These are phyloP conservation scores for Aphanomyces euteiches DNA, from an alignment of 352 stramenopile species.

Conservation along the genomic window DNA sequence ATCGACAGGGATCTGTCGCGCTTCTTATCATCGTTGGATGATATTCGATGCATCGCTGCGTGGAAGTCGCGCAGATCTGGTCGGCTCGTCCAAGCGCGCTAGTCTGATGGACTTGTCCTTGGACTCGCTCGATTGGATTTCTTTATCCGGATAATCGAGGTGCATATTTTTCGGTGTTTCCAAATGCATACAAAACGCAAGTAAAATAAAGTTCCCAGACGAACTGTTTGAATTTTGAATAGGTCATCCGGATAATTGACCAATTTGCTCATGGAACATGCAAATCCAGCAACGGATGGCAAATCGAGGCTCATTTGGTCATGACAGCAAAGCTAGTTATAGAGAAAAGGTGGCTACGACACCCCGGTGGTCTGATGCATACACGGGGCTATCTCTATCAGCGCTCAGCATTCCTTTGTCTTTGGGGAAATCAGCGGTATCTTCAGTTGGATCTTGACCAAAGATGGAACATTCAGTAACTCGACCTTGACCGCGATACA, in stretches of 20 bases:
- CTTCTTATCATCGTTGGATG: slow-evolving; percentile 15
- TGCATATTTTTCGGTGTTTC: too few species aligned
- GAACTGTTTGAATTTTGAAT: not conserved
- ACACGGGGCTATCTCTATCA: slow-evolving; percentile 58
- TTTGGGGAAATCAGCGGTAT: slow-evolving; percentile 51
- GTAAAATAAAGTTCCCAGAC: not conserved
- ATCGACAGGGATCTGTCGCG: slow-evolving; percentile 14
- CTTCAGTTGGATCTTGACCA: slow-evolving; percentile 61
- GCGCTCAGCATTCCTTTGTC: slow-evolving; percentile 75
- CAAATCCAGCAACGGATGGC: too few species aligned
- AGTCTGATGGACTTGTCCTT: too few species aligned
- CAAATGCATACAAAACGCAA: too few species aligned
- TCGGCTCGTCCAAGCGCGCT: too few species aligned
- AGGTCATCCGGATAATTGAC: not conserved
- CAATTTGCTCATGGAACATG: not conserved
- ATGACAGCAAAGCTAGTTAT: not conserved
- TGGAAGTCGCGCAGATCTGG: not conserved
- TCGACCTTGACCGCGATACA: slow-evolving; percentile 60
- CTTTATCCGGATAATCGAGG: too few species aligned
- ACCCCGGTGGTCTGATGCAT: slow-evolving; percentile 80
- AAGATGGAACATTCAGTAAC: slow-evolving; percentile 73
- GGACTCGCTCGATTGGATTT: too few species aligned
- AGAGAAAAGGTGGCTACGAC: slow-evolving; percentile 44
- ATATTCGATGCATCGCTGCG: slow-evolving; percentile 8
- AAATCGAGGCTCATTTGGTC: too few species aligned